These are phyloP conservation scores for Cytospora piceae DNA, from an alignment of 2,329 filamentous ascomycete species.

Conservation along the genomic window DNA sequence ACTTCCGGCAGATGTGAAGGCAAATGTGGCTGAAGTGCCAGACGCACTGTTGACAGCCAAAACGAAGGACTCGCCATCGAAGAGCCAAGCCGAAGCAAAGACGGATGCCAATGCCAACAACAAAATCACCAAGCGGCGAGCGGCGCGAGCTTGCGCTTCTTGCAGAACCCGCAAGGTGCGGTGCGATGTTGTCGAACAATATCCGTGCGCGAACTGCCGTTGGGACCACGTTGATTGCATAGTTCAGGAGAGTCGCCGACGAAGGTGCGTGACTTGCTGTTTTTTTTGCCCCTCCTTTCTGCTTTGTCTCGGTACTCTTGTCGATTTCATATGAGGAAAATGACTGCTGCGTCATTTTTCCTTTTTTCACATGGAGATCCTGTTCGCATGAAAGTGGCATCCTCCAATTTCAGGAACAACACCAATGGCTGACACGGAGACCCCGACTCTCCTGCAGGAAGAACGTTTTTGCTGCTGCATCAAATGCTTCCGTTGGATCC, in stretches of 20 bases:
- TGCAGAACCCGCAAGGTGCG: conserved; percentile 89
- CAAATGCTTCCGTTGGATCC: conserved; percentile 40
- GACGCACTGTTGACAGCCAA: background rate
- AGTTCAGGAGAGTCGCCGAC: conserved; percentile 79
- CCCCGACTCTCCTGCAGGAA: conserved; percentile 43
- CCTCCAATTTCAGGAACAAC: conserved; percentile 4
- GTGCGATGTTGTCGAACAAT: conserved; percentile 89
- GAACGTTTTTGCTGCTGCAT: conserved; percentile 45
- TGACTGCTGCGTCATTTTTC: conserved; percentile 16
- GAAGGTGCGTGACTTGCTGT: conserved; percentile 66
- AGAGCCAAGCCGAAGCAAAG: conserved; percentile 40
- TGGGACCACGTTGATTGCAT: conserved; percentile 79
- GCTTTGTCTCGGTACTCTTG: conserved; percentile 1
- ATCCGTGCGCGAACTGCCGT: conserved; percentile 85
- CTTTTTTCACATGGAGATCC: conserved; percentile 30
- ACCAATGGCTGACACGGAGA: conserved; percentile 8
- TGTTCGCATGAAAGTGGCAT: conserved; percentile 29
- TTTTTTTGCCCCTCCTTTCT: conserved; percentile 3
- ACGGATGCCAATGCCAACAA: conserved; percentile 40
- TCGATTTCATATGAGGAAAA: conserved; percentile 7
- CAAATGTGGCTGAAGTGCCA: background rate
- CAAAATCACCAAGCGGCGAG: conserved; percentile 74
- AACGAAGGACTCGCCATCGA: conserved; percentile 24
- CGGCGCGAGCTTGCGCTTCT: conserved; percentile 88
- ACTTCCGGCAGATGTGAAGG: conserved; percentile 7